Percentiles rank a stretch among this genome's conserved stretches.
Evolutionary conservation across 768 basidiomycete genomes (phyloP).

Genomic region (Lepiota venenata): DNA sequence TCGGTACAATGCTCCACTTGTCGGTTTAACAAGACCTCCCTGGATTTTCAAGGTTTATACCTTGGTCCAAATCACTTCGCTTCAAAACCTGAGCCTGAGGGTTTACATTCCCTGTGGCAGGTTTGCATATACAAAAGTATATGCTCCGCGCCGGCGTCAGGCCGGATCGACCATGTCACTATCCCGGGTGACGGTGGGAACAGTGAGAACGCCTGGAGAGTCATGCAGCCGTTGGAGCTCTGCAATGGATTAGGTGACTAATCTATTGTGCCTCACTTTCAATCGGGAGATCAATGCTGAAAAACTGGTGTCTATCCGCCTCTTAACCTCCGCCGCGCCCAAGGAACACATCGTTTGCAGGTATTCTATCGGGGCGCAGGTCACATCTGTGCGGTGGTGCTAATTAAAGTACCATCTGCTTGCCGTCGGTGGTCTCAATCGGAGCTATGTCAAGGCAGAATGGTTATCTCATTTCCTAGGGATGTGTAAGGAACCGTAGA

Average conservation of each 20-base stretch:
- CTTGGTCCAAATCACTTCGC: too few species aligned
- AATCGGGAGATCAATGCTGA: slow-evolving; percentile 14
- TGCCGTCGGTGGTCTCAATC: slow-evolving; percentile 16
- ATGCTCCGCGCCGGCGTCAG: slow-evolving; percentile 17
- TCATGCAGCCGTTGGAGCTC: slow-evolving; percentile 19
- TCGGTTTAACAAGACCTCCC: too few species aligned
- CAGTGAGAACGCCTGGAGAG: slow-evolving; percentile 22
- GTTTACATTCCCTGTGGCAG: neutral
- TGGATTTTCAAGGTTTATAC: too few species aligned
- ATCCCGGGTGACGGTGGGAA: slow-evolving; percentile 22
- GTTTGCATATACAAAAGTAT: slow-evolving; percentile 17
- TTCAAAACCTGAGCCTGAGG: too few species aligned
- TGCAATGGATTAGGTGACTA: slow-evolving; percentile 12
- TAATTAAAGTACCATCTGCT: slow-evolving; percentile 18
- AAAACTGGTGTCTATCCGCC: slow-evolving; percentile 2
- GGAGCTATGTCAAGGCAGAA: slow-evolving; percentile 17
- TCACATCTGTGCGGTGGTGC: slow-evolving; percentile 19
- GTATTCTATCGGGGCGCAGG: slow-evolving; percentile 21
- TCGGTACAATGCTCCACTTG: too few species aligned
- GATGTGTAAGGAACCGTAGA: too few species aligned
- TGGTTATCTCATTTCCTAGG: too few species aligned
- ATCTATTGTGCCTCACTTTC: too few species aligned
- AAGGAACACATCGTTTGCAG: too few species aligned
- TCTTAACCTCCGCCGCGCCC: neutral
- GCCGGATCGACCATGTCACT: slow-evolving; percentile 21